Evolutionary conservation across 805 yeast genomes (phyloP).

Genomic region (Cyberlindnera mrakii): DNA sequence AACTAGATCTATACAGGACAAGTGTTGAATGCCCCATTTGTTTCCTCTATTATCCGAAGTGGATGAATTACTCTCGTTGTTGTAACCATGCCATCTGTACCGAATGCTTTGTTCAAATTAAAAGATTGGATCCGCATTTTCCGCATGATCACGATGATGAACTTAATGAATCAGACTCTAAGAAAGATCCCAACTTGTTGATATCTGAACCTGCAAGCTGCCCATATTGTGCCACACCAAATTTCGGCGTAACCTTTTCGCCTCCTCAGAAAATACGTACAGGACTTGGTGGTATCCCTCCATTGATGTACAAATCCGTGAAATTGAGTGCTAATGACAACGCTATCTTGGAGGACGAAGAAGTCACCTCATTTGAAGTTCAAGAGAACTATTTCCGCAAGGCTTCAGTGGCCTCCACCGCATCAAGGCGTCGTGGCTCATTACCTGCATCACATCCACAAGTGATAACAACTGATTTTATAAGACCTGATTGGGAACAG

Average conservation of each 20-base stretch:
- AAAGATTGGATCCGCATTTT: constrained; percentile 86
- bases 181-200: constrained; percentile 50
- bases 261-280: constrained; percentile 49
- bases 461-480: constrained; percentile 73
- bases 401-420: neutral
- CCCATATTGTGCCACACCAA: constrained; percentile 86
- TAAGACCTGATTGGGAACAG: constrained; percentile 90
- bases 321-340: neutral
- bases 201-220: constrained; percentile 86
- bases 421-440: constrained; percentile 39
- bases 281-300: constrained; percentile 52
- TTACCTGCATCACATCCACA: constrained; percentile 60
- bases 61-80: constrained; percentile 76
- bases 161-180: constrained; percentile 24
- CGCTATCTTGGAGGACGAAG: constrained; percentile 14
- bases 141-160: constrained; percentile 75
- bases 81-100: constrained; percentile 92
- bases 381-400: constrained; percentile 15
- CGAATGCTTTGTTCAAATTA: constrained; percentile 95
- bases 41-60: constrained; percentile 76
- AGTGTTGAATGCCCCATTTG: constrained; percentile 92
- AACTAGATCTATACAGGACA: constrained; percentile 55
- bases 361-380: constrained; percentile 8
- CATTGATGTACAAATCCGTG: constrained; percentile 31
- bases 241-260: constrained; percentile 80